Conservation (phyloP, 495 filamentous ascomycete species). For the Penicillium canariense region DNA sequence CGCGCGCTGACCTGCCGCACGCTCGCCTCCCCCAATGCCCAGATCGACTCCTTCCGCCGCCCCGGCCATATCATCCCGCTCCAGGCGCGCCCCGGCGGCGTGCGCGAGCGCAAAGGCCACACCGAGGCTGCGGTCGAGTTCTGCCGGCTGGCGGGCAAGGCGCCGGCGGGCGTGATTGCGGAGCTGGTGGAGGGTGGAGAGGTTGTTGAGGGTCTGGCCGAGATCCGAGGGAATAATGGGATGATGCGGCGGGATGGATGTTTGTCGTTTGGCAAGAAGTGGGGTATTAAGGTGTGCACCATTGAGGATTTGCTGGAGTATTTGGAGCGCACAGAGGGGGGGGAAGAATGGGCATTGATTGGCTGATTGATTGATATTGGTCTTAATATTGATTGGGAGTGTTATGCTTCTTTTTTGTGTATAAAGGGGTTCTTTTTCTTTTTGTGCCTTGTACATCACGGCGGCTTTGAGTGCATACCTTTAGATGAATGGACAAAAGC, state of each 20-base stretch:
- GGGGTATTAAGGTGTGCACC: slow-evolving; percentile 90
- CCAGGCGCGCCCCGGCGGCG: slow-evolving; percentile 74
- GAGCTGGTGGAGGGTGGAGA: slow-evolving; percentile 81
- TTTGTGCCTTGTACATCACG: slow-evolving; percentile 23
- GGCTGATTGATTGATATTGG: background rate
- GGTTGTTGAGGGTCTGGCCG: slow-evolving; percentile 57
- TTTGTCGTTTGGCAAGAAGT: slow-evolving; percentile 80
- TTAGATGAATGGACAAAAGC: slow-evolving; percentile 23
- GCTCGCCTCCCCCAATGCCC: slow-evolving; percentile 67
- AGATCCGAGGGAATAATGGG: slow-evolving; percentile 58
- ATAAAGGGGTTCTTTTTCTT: slow-evolving; percentile 15
- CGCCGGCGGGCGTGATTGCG: slow-evolving; percentile 75
- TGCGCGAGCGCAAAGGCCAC: slow-evolving; percentile 75
- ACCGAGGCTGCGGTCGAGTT: slow-evolving; percentile 92
- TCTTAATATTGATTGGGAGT: background rate
- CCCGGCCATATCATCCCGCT: slow-evolving; percentile 93
- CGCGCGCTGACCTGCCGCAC: slow-evolving; percentile 75
- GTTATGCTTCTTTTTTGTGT: slow-evolving; percentile 6
- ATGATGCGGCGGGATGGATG: slow-evolving; percentile 96
- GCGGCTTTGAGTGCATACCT: slow-evolving; percentile 18
- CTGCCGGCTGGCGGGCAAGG: slow-evolving; percentile 74
- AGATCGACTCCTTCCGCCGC: slow-evolving; percentile 62
- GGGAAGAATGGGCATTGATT: slow-evolving; percentile 40
- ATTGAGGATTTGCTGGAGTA: slow-evolving; percentile 86
- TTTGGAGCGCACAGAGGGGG: slow-evolving; percentile 58